Evolutionary conservation across 1,284 basidiomycete genomes (phyloP).

Genomic region (Leucoagaricus sp.): DNA sequence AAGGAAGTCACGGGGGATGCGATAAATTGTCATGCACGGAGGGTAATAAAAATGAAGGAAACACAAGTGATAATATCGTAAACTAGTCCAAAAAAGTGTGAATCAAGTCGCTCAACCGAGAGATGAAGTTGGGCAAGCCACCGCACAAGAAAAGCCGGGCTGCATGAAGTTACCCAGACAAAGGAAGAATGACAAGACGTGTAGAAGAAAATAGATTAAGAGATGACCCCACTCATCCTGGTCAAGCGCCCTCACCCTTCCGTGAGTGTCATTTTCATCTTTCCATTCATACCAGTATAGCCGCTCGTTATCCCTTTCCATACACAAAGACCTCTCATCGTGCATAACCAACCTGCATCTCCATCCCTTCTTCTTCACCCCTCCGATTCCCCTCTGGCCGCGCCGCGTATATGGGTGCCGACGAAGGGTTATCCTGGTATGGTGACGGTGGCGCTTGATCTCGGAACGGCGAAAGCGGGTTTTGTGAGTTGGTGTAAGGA

Average conservation of each 20-base stretch:
- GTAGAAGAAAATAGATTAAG: neutral
- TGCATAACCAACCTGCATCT: conserved; percentile 32
- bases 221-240: conserved; percentile 6
- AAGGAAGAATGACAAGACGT: neutral
- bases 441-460: conserved; percentile 28
- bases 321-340: conserved; percentile 14
- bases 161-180: neutral
- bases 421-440: conserved; percentile 27
- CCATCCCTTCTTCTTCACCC: conserved; percentile 28
- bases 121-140: conserved; percentile 11
- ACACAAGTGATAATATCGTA: neutral
- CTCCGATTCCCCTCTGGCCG: conserved; percentile 16
- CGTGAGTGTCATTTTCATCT: conserved; percentile 5
- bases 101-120: neutral
- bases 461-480: conserved; percentile 26
- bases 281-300: neutral
- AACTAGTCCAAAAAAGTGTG: conserved; percentile 5
- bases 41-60: conserved; percentile 2
- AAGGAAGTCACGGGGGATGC: neutral
- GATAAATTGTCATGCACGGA: conserved; percentile 2
- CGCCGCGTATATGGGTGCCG: conserved; percentile 23
- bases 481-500: conserved; percentile 15
- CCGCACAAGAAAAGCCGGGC: neutral
- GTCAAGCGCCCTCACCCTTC: conserved; percentile 7
- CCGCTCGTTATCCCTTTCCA: neutral